Evolutionary conservation across 1,284 basidiomycete genomes (phyloP), one percentile per base, ranked within the genome.

Genomic region (Polyporus tsugae): DNA sequence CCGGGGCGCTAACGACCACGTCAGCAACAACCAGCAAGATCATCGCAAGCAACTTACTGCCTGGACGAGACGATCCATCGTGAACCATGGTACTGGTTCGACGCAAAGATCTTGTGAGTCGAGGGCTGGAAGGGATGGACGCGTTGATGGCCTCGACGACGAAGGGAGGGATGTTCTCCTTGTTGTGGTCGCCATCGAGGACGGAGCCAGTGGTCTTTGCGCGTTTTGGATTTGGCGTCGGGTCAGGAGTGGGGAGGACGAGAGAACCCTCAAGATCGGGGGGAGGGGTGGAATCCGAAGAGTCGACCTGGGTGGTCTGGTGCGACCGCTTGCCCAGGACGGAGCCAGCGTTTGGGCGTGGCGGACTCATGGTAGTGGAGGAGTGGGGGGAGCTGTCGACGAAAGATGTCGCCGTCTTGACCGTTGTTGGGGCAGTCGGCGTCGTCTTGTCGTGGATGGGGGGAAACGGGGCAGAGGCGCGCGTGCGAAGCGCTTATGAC

Each of bases 151-250:
- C 72, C 58, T 84, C 82, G 49, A 76, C 72, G 58, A 78, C 79
- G 70, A 86, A 83, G 2, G 91, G 91, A n/a, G 91, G 88, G 25
- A 92, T 84, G 73, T 93, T 93, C 77, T 93, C 91, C 82, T 93
- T 93, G 78, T 93, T 93, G 36, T 83, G 82, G 60, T 88, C 86
- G 46, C 84, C 86, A 72, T 90, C 89, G n/a, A 83, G 66, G 25
- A 78, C 70, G 2, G 78, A 79, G 5, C 78, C 76, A 6, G 84
- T 83, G 22, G 84, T 87, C 60, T 86, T 85, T 49, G 84, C 79
- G 62, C 91, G 88, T 79, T 93, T 93, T 42, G 85, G 80, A 73
- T 85, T 86, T n/a, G 91, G 91, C 5, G 87, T 89, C 22, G 82
- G 78, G 67, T 91, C 89, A 9, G 90, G 89, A 0, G 89, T 89